Conservation (phyloP, 352 stramenopile species). For the Phytophthora cryptogea region DNA sequence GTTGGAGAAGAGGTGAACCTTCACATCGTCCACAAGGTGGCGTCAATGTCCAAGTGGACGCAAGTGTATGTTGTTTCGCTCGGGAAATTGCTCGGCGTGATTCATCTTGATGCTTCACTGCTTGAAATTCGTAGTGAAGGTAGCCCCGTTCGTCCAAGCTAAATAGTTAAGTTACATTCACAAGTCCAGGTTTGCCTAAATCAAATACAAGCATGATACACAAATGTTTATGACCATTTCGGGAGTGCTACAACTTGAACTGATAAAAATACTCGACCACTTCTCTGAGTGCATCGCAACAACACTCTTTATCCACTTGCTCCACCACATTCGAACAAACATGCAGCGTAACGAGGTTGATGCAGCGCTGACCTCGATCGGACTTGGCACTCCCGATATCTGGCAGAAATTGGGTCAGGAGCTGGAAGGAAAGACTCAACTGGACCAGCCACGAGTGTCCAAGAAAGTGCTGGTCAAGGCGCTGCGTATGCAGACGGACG, state of each 20-base stretch:
- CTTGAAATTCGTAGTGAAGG: constrained; percentile 10
- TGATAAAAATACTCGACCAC: constrained; percentile 34
- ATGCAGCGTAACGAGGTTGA: constrained; percentile 89
- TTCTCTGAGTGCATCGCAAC: neutral
- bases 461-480: constrained; percentile 87
- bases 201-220: neutral
- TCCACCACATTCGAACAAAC: neutral
- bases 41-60: constrained; percentile 85
- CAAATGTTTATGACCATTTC: constrained; percentile 16
- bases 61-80: constrained; percentile 82
- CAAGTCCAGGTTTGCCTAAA: neutral
- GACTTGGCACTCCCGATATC: constrained; percentile 74
- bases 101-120: constrained; percentile 71
- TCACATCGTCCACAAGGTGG: constrained; percentile 74
- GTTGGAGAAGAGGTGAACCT: constrained; percentile 79
- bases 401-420: constrained; percentile 82
- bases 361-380: constrained; percentile 58
- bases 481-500: constrained; percentile 81
- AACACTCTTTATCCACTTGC: constrained; percentile 14
- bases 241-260: constrained; percentile 5
- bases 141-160: constrained; percentile 9
- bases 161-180: neutral
- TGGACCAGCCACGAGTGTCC: constrained; percentile 78
- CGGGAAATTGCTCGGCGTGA: constrained; percentile 67
- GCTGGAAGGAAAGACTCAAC: constrained; percentile 77